phyloP scores from a whole-genome alignment of 2,329 filamentous ascomycete species.

The Ceratocystis lukuohia region DNA sequence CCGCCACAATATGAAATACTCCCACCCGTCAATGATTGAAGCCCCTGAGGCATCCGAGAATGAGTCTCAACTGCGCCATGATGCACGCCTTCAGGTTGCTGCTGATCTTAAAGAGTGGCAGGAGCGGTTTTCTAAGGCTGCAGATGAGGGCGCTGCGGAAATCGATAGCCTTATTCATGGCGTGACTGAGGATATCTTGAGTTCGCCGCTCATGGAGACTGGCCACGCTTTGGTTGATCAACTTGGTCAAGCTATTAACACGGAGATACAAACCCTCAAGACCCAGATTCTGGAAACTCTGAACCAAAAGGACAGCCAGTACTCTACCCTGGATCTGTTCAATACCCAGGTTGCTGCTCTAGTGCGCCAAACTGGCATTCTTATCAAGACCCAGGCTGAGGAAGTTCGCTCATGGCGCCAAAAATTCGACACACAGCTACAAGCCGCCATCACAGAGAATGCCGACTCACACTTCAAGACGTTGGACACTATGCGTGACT shows the following conservation, averaged over 20 bases:
- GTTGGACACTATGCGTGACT: conserved; percentile 65
- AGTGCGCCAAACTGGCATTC: conserved; percentile 54
- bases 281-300: conserved; percentile 43
- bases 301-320: conserved; percentile 38
- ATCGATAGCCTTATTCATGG: conserved; percentile 59
- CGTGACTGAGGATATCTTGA: conserved; percentile 28
- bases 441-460: conserved; percentile 54
- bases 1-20: conserved; percentile 2
- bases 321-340: conserved; percentile 31
- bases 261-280: conserved; percentile 54
- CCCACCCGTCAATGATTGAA: conserved; percentile 26
- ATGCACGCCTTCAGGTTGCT: conserved; percentile 53
- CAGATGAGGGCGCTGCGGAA: conserved; percentile 62
- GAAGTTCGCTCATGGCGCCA: conserved; percentile 64
- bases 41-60: conserved; percentile 34
- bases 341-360: conserved; percentile 31
- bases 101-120: conserved; percentile 78
- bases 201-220: conserved; percentile 39
- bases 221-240: conserved; percentile 54
- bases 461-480: conserved; percentile 72
- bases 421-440: conserved; percentile 55
- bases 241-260: conserved; percentile 52
- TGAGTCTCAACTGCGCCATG: conserved; percentile 43
- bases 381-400: conserved; percentile 65
- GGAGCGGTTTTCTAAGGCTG: conserved; percentile 71